Percentiles rank a stretch among this genome's conserved stretches.
Evolutionary conservation across 2,329 filamentous ascomycete genomes (phyloP).

Genomic region (Cladophialophora bantiana): DNA sequence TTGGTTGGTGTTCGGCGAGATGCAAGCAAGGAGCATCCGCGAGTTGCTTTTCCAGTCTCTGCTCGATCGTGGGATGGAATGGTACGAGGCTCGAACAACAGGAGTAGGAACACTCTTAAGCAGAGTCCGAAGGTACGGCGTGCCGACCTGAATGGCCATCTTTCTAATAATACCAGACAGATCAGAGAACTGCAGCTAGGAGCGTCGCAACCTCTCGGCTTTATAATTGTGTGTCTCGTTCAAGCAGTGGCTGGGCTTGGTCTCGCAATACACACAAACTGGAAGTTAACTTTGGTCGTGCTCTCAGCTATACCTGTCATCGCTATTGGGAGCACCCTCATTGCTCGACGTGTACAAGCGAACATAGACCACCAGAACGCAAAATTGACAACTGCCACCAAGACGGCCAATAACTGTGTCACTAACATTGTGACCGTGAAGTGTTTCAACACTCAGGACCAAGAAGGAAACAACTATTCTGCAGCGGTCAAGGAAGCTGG

Average conservation of each 20-base stretch:
- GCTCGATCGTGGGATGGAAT: conserved; percentile 75
- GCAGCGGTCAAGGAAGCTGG: conserved; percentile 65
- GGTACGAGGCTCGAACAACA: conserved; percentile 78
- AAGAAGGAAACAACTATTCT: conserved; percentile 73
- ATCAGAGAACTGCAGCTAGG: conserved; percentile 81
- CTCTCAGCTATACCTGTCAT: conserved; percentile 76
- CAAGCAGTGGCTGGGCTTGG: conserved; percentile 70
- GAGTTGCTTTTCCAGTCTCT: conserved; percentile 71
- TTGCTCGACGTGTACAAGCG: conserved; percentile 67
- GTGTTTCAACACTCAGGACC: conserved; percentile 76
- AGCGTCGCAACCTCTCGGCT: conserved; percentile 79
- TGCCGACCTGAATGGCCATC: background rate
- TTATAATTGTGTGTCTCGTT: conserved; percentile 69
- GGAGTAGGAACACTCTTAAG: conserved; percentile 76
- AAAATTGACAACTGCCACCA: conserved; percentile 73
- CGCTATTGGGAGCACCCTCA: conserved; percentile 63
- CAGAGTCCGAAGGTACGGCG: conserved; percentile 73
- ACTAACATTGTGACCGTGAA: conserved; percentile 84
- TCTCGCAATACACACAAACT: conserved; percentile 80
- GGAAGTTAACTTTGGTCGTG: conserved; percentile 82
- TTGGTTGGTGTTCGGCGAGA: conserved; percentile 81
- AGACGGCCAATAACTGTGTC: conserved; percentile 72
- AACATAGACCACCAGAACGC: conserved; percentile 73
- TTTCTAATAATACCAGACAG: conserved; percentile 63
- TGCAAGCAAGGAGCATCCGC: conserved; percentile 74